Evolutionary conservation across 169 alveolate species (phyloP).

Genomic region (Miamiensis avidus): DNA sequence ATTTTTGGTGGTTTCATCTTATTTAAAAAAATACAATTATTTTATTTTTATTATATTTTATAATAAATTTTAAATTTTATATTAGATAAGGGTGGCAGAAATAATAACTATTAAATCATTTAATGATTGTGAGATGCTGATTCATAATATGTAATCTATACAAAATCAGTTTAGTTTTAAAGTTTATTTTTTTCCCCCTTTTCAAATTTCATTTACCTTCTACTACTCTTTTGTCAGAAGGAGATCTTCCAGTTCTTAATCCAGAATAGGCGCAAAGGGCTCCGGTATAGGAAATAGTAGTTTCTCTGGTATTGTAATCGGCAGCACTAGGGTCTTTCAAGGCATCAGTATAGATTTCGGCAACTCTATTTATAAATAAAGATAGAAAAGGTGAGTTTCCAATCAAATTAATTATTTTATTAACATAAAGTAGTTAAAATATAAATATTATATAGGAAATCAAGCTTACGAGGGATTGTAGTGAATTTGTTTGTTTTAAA

Average conservation of each 20-base stretch:
- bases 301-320: constrained; percentile 26
- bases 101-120: constrained; percentile 87
- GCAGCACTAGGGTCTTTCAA: neutral
- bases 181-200: neutral
- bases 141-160: constrained; percentile 50
- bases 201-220: neutral
- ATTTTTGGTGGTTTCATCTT: constrained; percentile 75
- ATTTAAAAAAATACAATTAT: no score
- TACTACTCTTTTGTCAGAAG: neutral
- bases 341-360: neutral
- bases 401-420: no score
- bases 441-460: neutral
- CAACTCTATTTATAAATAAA: neutral
- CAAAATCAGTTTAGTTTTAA: neutral
- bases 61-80: no score
- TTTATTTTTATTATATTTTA: no score
- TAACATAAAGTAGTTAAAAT: no score
- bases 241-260: constrained; percentile 44
- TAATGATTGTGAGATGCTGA: constrained; percentile 94
- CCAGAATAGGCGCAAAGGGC: constrained; percentile 72
- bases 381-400: neutral
- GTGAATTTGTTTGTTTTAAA: neutral
- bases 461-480: neutral
- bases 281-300: constrained; percentile 55
- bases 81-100: no score